A percentile compares a stretch with the other conserved stretches of the same genome.
Conservation (phyloP, 2,329 filamentous ascomycete species). For the Aspergillus tamarii region DNA sequence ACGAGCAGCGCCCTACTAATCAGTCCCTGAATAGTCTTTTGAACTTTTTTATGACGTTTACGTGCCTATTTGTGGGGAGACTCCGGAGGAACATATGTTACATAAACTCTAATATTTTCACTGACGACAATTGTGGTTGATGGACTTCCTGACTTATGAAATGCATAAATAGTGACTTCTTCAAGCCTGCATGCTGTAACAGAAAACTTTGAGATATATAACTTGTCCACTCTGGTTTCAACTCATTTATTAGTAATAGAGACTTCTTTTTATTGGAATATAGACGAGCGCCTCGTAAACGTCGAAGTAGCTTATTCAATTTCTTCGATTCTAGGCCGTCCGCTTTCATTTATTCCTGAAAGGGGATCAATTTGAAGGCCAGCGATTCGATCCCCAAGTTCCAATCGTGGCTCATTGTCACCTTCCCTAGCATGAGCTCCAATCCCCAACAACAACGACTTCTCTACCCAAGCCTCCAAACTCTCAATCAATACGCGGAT, state of each 20-base stretch:
- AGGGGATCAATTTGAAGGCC: conserved; percentile 42
- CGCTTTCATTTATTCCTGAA: conserved; percentile 22
- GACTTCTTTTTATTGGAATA: background rate
- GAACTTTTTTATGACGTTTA: background rate
- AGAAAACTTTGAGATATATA: background rate
- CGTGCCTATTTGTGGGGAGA: background rate
- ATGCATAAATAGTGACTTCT: background rate
- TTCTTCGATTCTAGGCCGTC: conserved; percentile 44
- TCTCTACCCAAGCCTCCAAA: conserved; percentile 48
- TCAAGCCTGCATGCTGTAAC: background rate
- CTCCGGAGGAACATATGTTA: background rate
- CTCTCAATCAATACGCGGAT: conserved; percentile 45
- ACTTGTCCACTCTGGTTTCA: background rate
- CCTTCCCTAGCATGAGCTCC: conserved; percentile 25
- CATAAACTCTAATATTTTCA: background rate
- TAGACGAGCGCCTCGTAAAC: background rate
- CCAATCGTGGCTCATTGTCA: conserved; percentile 30
- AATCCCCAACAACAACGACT: conserved; percentile 45
- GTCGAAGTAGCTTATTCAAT: conserved; percentile 36
- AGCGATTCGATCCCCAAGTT: conserved; percentile 42
- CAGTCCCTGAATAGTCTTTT: background rate
- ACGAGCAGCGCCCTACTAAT: conserved; percentile 8
- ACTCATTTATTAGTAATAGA: background rate
- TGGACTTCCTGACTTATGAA: background rate
- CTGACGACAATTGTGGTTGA: background rate